Conservation (phyloP, 805 yeast genomes). For the Candida fluviatilis region DNA sequence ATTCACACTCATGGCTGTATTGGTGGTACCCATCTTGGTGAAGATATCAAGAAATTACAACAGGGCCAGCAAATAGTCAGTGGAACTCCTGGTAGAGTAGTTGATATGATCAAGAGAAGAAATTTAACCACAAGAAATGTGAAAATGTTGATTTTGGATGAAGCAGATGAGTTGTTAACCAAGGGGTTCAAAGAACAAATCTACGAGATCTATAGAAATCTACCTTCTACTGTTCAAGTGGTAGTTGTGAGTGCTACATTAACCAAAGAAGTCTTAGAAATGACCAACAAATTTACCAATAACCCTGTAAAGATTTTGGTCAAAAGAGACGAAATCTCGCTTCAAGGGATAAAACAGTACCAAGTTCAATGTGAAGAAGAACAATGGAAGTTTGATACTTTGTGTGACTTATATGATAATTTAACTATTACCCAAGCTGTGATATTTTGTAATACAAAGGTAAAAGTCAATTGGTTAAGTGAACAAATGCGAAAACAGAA, state of each 20-base stretch:
- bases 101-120: conserved; percentile 86
- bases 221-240: conserved; percentile 86
- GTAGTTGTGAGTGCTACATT: conserved; percentile 94
- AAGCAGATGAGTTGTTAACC: conserved; percentile 92
- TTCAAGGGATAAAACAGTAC: conserved; percentile 93
- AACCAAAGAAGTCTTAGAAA: conserved; percentile 86
- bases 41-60: conserved; percentile 69
- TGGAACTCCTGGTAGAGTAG: conserved; percentile 96
- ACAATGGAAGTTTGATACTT: conserved; percentile 89
- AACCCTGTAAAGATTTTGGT: conserved; percentile 93
- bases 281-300: conserved; percentile 87
- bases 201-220: conserved; percentile 79
- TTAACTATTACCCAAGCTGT: conserved; percentile 96
- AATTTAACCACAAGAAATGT: conserved; percentile 67
- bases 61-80: conserved; percentile 88
- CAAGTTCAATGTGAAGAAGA: conserved; percentile 89
- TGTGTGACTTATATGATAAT: conserved; percentile 93
- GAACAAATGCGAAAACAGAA: conserved; percentile 72
- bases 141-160: conserved; percentile 89
- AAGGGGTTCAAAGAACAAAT: conserved; percentile 96
- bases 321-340: conserved; percentile 87
- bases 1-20: conserved; percentile 86
- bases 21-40: conserved; percentile 85
- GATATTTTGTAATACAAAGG: conserved; percentile 94
- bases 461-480: conserved; percentile 89